Evolutionary conservation across 345 rosid species (phyloP).

Genomic region (Camelina laxa): DNA sequence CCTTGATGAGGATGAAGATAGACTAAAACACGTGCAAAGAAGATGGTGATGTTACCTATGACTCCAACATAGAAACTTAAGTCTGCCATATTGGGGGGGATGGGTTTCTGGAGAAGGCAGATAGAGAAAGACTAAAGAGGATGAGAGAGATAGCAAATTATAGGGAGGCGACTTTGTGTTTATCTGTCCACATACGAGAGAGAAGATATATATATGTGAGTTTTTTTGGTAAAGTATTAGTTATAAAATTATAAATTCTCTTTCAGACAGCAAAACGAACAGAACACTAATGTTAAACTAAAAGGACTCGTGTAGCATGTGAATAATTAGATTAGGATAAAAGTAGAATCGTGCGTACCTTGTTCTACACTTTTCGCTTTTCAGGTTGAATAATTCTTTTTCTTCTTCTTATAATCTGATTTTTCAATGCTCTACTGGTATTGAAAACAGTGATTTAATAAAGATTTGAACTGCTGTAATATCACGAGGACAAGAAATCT

Average conservation of each 20-base stretch:
- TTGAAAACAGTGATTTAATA: slow-evolving; percentile 6
- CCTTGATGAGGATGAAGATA: background rate
- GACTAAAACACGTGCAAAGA: slow-evolving; percentile 4
- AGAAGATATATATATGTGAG: slow-evolving; percentile 1
- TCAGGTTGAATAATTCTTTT: slow-evolving; percentile 22
- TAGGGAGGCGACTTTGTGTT: slow-evolving; percentile 31
- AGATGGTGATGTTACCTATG: slow-evolving; percentile 52
- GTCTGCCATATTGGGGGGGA: slow-evolving; percentile 44
- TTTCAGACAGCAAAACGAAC: slow-evolving; percentile 25
- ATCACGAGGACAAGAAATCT: background rate
- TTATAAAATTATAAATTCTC: slow-evolving; percentile 24
- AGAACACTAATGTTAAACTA: slow-evolving; percentile 16
- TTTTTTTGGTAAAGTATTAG: slow-evolving; percentile 21
- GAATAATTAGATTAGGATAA: slow-evolving; percentile 22
- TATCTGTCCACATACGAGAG: slow-evolving; percentile 14
- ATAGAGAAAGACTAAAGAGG: background rate
- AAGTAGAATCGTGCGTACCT: slow-evolving; percentile 19
- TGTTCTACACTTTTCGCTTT: slow-evolving; percentile 33
- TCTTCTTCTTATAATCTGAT: background rate
- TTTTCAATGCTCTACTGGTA: background rate
- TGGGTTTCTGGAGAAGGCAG: slow-evolving; percentile 12
- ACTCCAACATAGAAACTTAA: slow-evolving; percentile 60
- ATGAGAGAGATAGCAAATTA: slow-evolving; percentile 15
- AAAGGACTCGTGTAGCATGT: slow-evolving; percentile 35
- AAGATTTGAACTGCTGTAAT: slow-evolving; percentile 5